Evolutionary conservation across 345 rosid genomes (phyloP), one percentile per base, ranked within the genome.

Genomic region (Xanthoceras sorbifolium): DNA sequence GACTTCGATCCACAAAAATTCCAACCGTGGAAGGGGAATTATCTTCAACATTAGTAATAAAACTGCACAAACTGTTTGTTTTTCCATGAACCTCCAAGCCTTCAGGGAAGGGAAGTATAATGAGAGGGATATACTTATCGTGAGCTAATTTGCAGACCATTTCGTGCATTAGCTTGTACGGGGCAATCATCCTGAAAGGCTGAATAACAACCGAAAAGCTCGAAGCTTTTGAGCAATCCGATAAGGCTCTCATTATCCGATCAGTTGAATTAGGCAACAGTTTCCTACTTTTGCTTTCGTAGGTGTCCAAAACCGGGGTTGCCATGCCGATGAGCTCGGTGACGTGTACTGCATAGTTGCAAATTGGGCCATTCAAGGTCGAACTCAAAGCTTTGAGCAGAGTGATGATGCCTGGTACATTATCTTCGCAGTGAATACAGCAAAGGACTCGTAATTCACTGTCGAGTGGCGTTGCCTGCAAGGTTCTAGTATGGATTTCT

Each of bases 71-170:
- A 20, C 20, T 12, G 28, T 38, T 18, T 15, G 44, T 25, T 40
- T 1, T 29, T 6, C 25, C 60, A 20, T 72, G 22, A 5, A 15
- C 25, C 36, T 55, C 62, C 54, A 54, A 69, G 36, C 9, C 60
- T 55, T 59, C 34, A 32, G 36, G 75, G 48, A 77, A 84, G 3
- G 87, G 84, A 36, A 78, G 5, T 12, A 84, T 52, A 11, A 80
- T 69, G 15, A 84, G 36, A 34, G 79, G 59, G 18, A 79, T 64
- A 3, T 25, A 22, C 42, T 69, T 73, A 3, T 76, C 82, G 1
- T 18, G 72, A n/a, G 83, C 84, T 20, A 82, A 70, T 22, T 72
- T 74, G 69, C 86, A 82, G 14, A 86, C 71, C 42, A n/a, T 69
- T 64, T 76, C 79, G 32, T 80, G 81, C 86, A 84, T 84, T 1